phyloP scores from a whole-genome alignment of 2,329 filamentous ascomycete genomes.

The Alternaria arbusti region DNA sequence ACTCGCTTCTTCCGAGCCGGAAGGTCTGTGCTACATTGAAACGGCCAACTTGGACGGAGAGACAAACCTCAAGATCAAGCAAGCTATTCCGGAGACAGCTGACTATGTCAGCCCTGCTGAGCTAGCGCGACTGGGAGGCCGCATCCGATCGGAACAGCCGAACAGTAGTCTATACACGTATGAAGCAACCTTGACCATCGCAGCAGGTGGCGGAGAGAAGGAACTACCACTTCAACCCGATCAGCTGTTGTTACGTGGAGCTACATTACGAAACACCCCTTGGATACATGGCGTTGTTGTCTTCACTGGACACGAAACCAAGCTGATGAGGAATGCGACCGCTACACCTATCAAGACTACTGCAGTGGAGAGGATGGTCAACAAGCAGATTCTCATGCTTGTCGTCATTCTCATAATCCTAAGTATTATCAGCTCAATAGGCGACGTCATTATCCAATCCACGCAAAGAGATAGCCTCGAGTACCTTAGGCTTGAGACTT shows the following conservation, averaged over 20 bases:
- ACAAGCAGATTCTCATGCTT: slow-evolving; percentile 89
- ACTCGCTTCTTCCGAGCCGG: slow-evolving; percentile 92
- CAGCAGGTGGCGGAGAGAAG: slow-evolving; percentile 88
- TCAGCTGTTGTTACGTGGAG: slow-evolving; percentile 89
- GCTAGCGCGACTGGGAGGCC: slow-evolving; percentile 82
- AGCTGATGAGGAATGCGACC: slow-evolving; percentile 98
- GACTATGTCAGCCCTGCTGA: slow-evolving; percentile 86
- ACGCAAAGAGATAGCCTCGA: slow-evolving; percentile 66
- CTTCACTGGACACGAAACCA: slow-evolving; percentile 97
- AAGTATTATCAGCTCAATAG: slow-evolving; percentile 88
- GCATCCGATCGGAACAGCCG: slow-evolving; percentile 91
- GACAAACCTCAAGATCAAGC: slow-evolving; percentile 98
- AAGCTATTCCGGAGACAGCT: slow-evolving; percentile 90
- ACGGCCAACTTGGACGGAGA: slow-evolving; percentile 97
- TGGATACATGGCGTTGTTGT: slow-evolving; percentile 97
- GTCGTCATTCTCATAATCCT: slow-evolving; percentile 82
- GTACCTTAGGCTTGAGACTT: slow-evolving; percentile 71
- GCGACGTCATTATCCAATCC: slow-evolving; percentile 81
- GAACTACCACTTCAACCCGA: slow-evolving; percentile 89
- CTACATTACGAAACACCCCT: slow-evolving; percentile 92
- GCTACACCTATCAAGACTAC: slow-evolving; percentile 97
- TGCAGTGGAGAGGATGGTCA: slow-evolving; percentile 92
- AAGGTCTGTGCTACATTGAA: slow-evolving; percentile 98
- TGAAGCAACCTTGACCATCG: slow-evolving; percentile 92
- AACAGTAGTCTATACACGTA: slow-evolving; percentile 99